Percentiles rank a stretch among this genome's conserved stretches.
These are phyloP conservation scores for Lathyrus aphaca DNA, from an alignment of 306 rosid genomes.

Conservation along the genomic window DNA sequence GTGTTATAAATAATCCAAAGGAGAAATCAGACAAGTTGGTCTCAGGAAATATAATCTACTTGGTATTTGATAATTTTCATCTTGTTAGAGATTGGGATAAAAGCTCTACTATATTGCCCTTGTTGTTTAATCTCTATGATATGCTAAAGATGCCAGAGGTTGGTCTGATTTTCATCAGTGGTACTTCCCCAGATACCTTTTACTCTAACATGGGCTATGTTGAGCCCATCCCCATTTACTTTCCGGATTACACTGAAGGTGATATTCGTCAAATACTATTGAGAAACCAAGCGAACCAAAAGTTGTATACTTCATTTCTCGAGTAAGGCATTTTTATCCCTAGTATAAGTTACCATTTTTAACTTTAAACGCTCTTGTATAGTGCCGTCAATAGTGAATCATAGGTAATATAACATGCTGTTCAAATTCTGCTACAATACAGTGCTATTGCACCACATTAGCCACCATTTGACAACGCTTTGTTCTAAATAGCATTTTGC, in stretches of 20 bases:
- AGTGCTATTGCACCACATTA: no score
- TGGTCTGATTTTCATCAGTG: constrained; percentile 83
- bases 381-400: neutral
- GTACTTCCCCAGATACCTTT: constrained; percentile 80
- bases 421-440: no score
- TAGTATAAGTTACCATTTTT: constrained; percentile 3
- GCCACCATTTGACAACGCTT: no score
- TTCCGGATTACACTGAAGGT: constrained; percentile 77
- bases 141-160: constrained; percentile 76
- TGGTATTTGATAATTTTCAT: constrained; percentile 83
- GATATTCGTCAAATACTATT: constrained; percentile 67
- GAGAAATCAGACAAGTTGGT: constrained; percentile 47
- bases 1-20: constrained; percentile 52
- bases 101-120: constrained; percentile 67
- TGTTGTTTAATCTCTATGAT: constrained; percentile 78
- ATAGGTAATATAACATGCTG: no score
- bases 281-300: constrained; percentile 63
- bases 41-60: constrained; percentile 70
- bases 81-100: constrained; percentile 89
- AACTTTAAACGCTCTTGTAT: constrained; percentile 31
- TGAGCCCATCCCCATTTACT: constrained; percentile 72
- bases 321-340: constrained; percentile 52
- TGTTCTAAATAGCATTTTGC: no score
- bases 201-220: constrained; percentile 76
- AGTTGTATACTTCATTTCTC: constrained; percentile 78